Evolutionary conservation across 176 grass and related monocot genomes (phyloP).

Genomic region (Bromus sterilis): DNA sequence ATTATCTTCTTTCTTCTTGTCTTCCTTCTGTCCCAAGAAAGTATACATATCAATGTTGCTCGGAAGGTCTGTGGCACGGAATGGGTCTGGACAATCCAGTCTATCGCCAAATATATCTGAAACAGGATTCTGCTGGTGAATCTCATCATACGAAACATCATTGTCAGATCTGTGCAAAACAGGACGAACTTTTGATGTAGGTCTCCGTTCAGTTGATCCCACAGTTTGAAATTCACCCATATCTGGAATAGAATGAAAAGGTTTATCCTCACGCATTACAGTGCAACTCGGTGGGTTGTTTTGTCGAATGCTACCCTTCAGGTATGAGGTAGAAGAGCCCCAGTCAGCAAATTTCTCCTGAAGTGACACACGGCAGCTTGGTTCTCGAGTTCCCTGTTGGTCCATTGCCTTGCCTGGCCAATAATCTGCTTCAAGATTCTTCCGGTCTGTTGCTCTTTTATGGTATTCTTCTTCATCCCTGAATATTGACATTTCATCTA

Average conservation of each 20-base stretch:
- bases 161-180: slow-evolving; percentile 10
- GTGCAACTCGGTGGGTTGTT: slow-evolving; percentile 15
- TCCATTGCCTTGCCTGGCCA: slow-evolving; percentile 19
- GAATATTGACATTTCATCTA: slow-evolving; percentile 25
- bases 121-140: slow-evolving; percentile 21
- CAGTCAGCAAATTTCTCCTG: slow-evolving; percentile 34
- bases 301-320: slow-evolving; percentile 9
- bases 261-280: slow-evolving; percentile 3
- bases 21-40: slow-evolving; percentile 27
- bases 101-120: slow-evolving; percentile 27
- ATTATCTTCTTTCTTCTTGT: slow-evolving; percentile 27
- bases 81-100: slow-evolving; percentile 20
- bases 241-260: slow-evolving; percentile 18
- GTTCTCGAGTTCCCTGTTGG: slow-evolving; percentile 26
- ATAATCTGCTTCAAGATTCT: slow-evolving; percentile 27
- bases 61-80: not conserved
- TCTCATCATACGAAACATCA: slow-evolving; percentile 22
- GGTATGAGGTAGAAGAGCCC: slow-evolving; percentile 22
- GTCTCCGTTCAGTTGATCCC: slow-evolving; percentile 25
- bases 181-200: slow-evolving; percentile 28
- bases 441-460: slow-evolving; percentile 16
- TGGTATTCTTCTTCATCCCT: slow-evolving; percentile 18
- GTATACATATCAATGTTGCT: slow-evolving; percentile 23
- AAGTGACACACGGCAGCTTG: slow-evolving; percentile 37
- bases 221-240: slow-evolving; percentile 18